phyloP scores from a whole-genome alignment of 306 rosid genomes.

The Sicyos baderoa region DNA sequence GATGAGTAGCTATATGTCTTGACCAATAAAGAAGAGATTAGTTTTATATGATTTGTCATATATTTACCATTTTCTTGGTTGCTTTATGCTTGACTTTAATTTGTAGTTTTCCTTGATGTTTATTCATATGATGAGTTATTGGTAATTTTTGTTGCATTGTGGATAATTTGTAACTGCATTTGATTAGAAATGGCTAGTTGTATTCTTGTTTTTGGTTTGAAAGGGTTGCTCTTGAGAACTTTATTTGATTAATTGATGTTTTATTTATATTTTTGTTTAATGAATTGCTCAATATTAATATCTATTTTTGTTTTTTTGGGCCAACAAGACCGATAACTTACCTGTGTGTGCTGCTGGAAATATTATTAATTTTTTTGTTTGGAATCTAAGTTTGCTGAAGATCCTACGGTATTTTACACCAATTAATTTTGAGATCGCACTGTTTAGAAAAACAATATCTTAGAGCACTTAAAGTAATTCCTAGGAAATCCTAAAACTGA shows the following conservation, averaged over 20 bases:
- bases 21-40: slow-evolving; percentile 37
- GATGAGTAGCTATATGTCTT: slow-evolving; percentile 37
- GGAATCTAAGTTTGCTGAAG: no score
- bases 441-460: no score
- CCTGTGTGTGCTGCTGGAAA: no score
- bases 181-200: slow-evolving; percentile 2
- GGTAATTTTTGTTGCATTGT: background rate
- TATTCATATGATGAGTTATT: background rate
- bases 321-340: no score
- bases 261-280: no score
- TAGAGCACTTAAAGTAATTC: no score
- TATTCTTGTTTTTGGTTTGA: background rate
- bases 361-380: no score
- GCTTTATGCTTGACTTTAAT: background rate
- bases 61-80: background rate
- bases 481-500: no score
- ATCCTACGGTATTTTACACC: no score
- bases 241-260: background rate
- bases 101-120: background rate
- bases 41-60: slow-evolving; percentile 22
- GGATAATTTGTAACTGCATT: background rate
- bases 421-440: no score
- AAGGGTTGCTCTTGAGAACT: background rate
- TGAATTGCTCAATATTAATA: no score
- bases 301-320: no score